phyloP scores from a whole-genome alignment of 257 asterid genomes.

The Phtheirospermum japonicum region DNA sequence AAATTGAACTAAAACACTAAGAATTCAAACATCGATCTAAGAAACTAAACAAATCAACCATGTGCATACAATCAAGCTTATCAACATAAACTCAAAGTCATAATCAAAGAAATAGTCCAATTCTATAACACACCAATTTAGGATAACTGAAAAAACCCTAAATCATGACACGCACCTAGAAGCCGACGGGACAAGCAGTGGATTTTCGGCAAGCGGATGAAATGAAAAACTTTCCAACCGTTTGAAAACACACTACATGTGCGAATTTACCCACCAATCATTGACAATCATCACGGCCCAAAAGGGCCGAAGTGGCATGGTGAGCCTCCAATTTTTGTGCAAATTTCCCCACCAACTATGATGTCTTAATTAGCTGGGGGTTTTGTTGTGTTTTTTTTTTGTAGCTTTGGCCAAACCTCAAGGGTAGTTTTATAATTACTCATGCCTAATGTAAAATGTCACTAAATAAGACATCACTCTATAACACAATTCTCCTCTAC shows the following conservation, averaged over 20 bases:
- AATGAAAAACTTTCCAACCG: constrained; percentile 70
- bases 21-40: background rate
- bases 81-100: background rate
- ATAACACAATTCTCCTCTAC: background rate
- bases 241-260: constrained; percentile 51
- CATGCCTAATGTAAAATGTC: background rate
- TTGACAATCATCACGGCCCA: constrained; percentile 64
- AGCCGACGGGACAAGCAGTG: constrained; percentile 85
- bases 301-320: no score
- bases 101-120: background rate
- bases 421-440: no score
- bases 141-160: background rate
- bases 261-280: constrained; percentile 71
- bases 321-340: no score
- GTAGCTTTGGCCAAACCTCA: no score
- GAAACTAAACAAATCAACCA: background rate
- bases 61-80: background rate
- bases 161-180: constrained; percentile 55
- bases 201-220: constrained; percentile 81
- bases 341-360: no score
- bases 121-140: background rate
- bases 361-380: no score
- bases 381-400: no score
- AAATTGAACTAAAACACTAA: background rate
- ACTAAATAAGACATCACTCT: background rate